Evolutionary conservation across 768 basidiomycete species (phyloP).

Genomic region (Suillus clintonianus): DNA sequence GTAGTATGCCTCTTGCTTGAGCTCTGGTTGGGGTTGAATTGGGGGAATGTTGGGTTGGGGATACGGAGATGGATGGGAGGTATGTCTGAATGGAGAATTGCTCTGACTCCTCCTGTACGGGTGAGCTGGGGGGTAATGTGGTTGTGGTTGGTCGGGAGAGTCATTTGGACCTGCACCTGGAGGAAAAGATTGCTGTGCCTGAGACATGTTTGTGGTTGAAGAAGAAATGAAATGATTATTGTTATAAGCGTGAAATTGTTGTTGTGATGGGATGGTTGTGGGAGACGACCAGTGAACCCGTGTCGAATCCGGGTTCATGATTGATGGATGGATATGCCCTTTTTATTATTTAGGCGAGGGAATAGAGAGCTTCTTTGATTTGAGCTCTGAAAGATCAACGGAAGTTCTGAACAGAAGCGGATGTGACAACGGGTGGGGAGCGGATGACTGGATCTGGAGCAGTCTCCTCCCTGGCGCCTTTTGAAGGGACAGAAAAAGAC

Average conservation of each 20-base stretch:
- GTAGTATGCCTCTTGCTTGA: conserved; percentile 50
- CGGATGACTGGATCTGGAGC: conserved; percentile 3
- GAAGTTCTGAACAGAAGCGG: conserved; percentile 30
- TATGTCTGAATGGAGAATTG: conserved; percentile 38
- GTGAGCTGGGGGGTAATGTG: conserved; percentile 36
- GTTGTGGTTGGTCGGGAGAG: conserved; percentile 26
- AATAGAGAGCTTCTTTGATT: conserved; percentile 35
- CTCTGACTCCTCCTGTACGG: conserved; percentile 33
- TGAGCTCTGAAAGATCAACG: conserved; percentile 28
- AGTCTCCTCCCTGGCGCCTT: conserved; percentile 14
- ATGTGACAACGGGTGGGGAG: conserved; percentile 11
- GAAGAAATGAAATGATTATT: conserved; percentile 25
- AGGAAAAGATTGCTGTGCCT: conserved; percentile 36
- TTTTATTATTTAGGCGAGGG: conserved; percentile 41
- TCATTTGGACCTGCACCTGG: conserved; percentile 37
- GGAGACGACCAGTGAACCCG: conserved; percentile 35
- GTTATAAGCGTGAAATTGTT: conserved; percentile 32
- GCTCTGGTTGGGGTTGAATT: conserved; percentile 24
- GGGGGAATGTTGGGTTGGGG: conserved; percentile 34
- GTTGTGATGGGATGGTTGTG: conserved; percentile 19
- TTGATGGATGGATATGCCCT: conserved; percentile 23
- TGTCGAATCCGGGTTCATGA: conserved; percentile 39
- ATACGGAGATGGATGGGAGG: conserved; percentile 41
- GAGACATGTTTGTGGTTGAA: conserved; percentile 38
- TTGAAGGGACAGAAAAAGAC: conserved; percentile 5